phyloP scores from a whole-genome alignment of 1,139 yeast species.

The Geotrichum fermentans region DNA sequence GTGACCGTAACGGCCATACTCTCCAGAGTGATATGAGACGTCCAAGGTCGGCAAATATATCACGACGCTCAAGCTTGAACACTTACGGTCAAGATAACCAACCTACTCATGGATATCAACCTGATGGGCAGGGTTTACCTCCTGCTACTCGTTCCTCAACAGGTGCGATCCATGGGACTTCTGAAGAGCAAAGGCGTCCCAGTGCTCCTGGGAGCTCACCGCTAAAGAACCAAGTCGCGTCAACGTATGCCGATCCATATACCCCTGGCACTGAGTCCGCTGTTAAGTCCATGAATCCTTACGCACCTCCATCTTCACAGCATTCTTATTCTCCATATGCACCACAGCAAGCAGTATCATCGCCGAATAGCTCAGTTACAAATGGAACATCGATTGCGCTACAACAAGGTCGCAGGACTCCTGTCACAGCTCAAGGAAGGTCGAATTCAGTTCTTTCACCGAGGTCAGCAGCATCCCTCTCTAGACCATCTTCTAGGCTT shows the following conservation, averaged over 20 bases:
- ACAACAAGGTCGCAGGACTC: slow-evolving; percentile 4
- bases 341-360: neutral
- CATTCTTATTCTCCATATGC: no score
- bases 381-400: slow-evolving; percentile 1
- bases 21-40: slow-evolving; percentile 4
- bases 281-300: slow-evolving; percentile 8
- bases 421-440: neutral
- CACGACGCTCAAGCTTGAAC: slow-evolving; percentile 12
- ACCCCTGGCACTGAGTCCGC: slow-evolving; percentile 8
- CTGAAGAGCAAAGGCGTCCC: slow-evolving; percentile 8
- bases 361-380: neutral
- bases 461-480: slow-evolving; percentile 1
- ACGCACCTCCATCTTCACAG: slow-evolving; percentile 7
- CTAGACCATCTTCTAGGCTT: slow-evolving; percentile 6
- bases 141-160: neutral
- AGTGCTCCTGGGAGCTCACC: slow-evolving; percentile 7
- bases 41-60: slow-evolving; percentile 7
- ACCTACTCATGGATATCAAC: neutral
- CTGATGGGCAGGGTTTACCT: neutral
- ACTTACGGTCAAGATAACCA: neutral
- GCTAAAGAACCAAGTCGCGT: neutral
- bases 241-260: slow-evolving; percentile 9
- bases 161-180: neutral
- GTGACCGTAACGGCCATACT: no score
- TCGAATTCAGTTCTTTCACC: slow-evolving; percentile 5